phyloP scores from a whole-genome alignment of 192 early-diverging fungal genomes.

The Coemansia sp. region DNA sequence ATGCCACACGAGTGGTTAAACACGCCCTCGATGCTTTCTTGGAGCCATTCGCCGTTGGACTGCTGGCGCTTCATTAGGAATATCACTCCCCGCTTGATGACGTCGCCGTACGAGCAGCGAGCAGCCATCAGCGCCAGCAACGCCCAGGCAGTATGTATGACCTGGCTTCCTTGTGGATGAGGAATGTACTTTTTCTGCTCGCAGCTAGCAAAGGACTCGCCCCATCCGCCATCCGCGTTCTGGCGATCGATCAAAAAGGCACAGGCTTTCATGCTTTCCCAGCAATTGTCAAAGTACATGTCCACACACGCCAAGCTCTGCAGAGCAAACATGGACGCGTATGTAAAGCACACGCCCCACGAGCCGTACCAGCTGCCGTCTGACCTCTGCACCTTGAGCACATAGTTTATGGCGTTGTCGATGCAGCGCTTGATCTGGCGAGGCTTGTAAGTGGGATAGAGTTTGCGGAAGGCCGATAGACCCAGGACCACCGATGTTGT shows the following conservation, averaged over 20 bases:
- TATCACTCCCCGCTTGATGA: slow-evolving; percentile 61
- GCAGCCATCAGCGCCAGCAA: slow-evolving; percentile 87
- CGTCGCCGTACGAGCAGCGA: slow-evolving; percentile 69
- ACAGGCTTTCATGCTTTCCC: slow-evolving; percentile 71
- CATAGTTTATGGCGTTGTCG: slow-evolving; percentile 69
- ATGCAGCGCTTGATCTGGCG: slow-evolving; percentile 71
- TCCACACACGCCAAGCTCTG: slow-evolving; percentile 81
- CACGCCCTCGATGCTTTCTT: slow-evolving; percentile 97
- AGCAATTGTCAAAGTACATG: slow-evolving; percentile 77
- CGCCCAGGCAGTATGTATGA: slow-evolving; percentile 89
- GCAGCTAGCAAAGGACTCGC: slow-evolving; percentile 82
- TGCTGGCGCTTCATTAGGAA: slow-evolving; percentile 85
- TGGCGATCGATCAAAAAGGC: slow-evolving; percentile 90
- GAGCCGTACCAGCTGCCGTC: slow-evolving; percentile 94
- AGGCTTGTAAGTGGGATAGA: slow-evolving; percentile 76
- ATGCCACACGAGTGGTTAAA: slow-evolving; percentile 90
- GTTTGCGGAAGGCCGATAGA: slow-evolving; percentile 70
- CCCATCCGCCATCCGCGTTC: slow-evolving; percentile 93
- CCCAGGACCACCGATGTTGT: slow-evolving; percentile 90
- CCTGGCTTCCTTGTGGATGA: slow-evolving; percentile 70
- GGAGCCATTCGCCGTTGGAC: slow-evolving; percentile 90
- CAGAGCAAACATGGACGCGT: slow-evolving; percentile 90
- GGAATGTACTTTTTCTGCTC: slow-evolving; percentile 43
- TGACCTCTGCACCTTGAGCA: slow-evolving; percentile 64
- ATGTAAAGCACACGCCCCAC: slow-evolving; percentile 98